These are phyloP conservation scores for Candida sp. DNA, from an alignment of 1,139 yeast genomes.

Conservation along the genomic window DNA sequence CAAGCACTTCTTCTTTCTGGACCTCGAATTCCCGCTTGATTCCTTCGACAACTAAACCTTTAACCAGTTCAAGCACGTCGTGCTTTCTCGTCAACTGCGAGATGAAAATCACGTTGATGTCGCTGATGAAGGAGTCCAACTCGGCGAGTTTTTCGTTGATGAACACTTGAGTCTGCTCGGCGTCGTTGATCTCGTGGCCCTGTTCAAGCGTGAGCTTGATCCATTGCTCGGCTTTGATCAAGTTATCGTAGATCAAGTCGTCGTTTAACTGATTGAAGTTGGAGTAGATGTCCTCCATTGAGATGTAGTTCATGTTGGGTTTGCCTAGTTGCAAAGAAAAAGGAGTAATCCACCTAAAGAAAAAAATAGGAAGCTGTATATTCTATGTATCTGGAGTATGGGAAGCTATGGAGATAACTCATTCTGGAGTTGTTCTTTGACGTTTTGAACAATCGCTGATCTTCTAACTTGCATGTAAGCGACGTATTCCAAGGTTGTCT, in stretches of 20 bases:
- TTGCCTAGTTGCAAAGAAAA: neutral
- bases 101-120: neutral
- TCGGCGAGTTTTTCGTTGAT: neutral
- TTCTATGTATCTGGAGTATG: too few species aligned
- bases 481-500: neutral
- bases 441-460: neutral
- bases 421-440: neutral
- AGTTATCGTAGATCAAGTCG: neutral
- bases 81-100: neutral
- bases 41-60: neutral
- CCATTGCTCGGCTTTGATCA: conserved; percentile 1
- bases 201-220: neutral
- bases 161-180: neutral
- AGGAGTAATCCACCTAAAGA: neutral
- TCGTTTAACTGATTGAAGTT: conserved; percentile 1
- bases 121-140: neutral
- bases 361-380: neutral
- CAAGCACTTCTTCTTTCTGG: neutral
- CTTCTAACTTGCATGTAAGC: neutral
- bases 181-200: neutral
- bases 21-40: neutral
- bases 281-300: neutral
- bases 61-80: neutral
- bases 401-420: neutral
- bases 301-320: neutral